Conservation (phyloP, 2,329 filamentous ascomycete species). For the Fusarium equiseti region DNA sequence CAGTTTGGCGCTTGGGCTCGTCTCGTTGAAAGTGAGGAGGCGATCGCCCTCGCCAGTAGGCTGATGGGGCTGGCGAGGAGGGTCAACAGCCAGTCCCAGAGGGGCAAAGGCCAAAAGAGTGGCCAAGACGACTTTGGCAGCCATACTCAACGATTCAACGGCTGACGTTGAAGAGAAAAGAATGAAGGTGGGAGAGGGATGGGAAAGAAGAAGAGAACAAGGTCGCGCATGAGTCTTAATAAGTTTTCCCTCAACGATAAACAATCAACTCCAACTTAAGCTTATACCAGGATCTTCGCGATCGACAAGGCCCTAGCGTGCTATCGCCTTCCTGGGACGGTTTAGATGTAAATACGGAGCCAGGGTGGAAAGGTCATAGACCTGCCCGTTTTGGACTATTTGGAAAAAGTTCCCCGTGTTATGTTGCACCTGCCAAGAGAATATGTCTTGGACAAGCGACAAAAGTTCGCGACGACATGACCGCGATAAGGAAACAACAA, state of each 20-base stretch:
- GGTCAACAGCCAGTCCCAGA: conserved; percentile 56
- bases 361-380: conserved; percentile 3
- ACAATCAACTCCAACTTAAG: conserved; percentile 25
- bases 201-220: neutral
- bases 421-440: conserved; percentile 40
- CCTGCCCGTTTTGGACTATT: conserved; percentile 34
- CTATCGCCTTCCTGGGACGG: conserved; percentile 36
- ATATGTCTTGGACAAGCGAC: conserved; percentile 16
- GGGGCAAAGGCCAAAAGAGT: conserved; percentile 38
- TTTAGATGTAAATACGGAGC: conserved; percentile 23
- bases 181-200: neutral
- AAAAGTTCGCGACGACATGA: conserved; percentile 30
- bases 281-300: conserved; percentile 21
- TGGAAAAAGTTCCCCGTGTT: conserved; percentile 34
- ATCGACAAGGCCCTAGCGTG: conserved; percentile 13
- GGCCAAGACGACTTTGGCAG: conserved; percentile 20
- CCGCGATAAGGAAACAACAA: neutral
- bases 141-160: conserved; percentile 19
- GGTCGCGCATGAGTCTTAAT: neutral
- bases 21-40: conserved; percentile 71
- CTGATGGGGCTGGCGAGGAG: conserved; percentile 65
- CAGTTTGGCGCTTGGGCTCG: conserved; percentile 61
- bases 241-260: conserved; percentile 5
- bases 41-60: conserved; percentile 68
- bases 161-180: neutral